A percentile compares a stretch with the other conserved stretches of the same genome.
These are phyloP conservation scores for Pyrrhoderma lamaoense DNA, from an alignment of 1,284 basidiomycete species.

Conservation along the genomic window DNA sequence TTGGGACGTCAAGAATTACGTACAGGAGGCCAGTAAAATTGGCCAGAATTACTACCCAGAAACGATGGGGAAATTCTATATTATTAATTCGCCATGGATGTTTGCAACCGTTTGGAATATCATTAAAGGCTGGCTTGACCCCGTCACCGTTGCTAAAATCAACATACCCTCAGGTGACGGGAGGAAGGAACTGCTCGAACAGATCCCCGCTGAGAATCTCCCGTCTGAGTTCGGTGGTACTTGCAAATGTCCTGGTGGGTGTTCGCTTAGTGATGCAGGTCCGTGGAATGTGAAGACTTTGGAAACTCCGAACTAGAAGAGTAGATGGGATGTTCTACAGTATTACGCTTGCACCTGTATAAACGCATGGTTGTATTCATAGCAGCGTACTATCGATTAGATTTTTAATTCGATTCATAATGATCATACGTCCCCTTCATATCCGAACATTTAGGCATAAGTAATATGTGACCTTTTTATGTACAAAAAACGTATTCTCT, in stretches of 20 bases:
- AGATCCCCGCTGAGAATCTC: slow-evolving; percentile 81
- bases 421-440: too few relatives aligned
- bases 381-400: too few relatives aligned
- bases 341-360: neutral
- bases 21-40: slow-evolving; percentile 71
- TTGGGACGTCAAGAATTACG: slow-evolving; percentile 90
- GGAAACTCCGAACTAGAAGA: neutral
- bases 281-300: slow-evolving; percentile 65
- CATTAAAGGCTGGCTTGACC: slow-evolving; percentile 93
- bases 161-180: slow-evolving; percentile 57
- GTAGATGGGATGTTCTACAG: neutral
- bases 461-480: too few relatives aligned
- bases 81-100: slow-evolving; percentile 91
- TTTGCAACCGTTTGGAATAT: slow-evolving; percentile 86
- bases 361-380: too few relatives aligned
- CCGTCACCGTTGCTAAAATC: slow-evolving; percentile 91
- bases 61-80: slow-evolving; percentile 95
- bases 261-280: slow-evolving; percentile 84
- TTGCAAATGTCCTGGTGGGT: slow-evolving; percentile 65
- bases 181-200: slow-evolving; percentile 62
- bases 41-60: slow-evolving; percentile 92
- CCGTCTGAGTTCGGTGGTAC: slow-evolving; percentile 82
- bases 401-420: too few relatives aligned
- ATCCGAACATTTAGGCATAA: too few relatives aligned
- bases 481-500: too few relatives aligned